Evolutionary conservation across 2,329 filamentous ascomycete species (phyloP).

Genomic region (Neonectria neomacrospora): DNA sequence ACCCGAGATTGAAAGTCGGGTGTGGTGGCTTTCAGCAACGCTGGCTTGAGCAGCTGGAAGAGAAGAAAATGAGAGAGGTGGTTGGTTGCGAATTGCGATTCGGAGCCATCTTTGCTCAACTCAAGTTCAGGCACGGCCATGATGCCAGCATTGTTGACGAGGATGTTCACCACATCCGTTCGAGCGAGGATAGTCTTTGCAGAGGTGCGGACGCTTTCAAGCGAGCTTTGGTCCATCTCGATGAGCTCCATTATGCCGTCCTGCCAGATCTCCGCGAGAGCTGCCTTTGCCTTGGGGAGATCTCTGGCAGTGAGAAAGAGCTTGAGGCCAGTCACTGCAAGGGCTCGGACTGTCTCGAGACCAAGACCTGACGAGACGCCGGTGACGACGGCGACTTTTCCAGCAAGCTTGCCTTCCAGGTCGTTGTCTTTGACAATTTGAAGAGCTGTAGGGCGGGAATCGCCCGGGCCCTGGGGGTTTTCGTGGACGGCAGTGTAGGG

Average conservation of each 20-base stretch:
- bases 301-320: slow-evolving; percentile 18
- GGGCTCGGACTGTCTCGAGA: slow-evolving; percentile 13
- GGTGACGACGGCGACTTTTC: slow-evolving; percentile 25
- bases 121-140: slow-evolving; percentile 46
- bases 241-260: slow-evolving; percentile 16
- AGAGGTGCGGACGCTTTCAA: slow-evolving; percentile 39
- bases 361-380: slow-evolving; percentile 24
- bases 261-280: slow-evolving; percentile 10
- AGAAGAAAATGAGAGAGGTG: slow-evolving; percentile 44
- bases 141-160: slow-evolving; percentile 57
- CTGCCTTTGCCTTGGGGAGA: slow-evolving; percentile 8
- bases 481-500: slow-evolving; percentile 5
- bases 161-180: slow-evolving; percentile 51
- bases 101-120: slow-evolving; percentile 37
- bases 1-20: slow-evolving; percentile 58
- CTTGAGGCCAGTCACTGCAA: slow-evolving; percentile 8
- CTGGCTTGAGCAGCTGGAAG: slow-evolving; percentile 53
- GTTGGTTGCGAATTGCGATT: slow-evolving; percentile 43
- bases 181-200: slow-evolving; percentile 46
- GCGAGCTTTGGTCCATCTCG: slow-evolving; percentile 27
- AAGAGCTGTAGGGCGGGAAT: slow-evolving; percentile 33
- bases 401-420: slow-evolving; percentile 19
- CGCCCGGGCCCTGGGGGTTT: slow-evolving; percentile 26
- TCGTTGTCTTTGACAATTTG: slow-evolving; percentile 19
- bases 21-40: slow-evolving; percentile 53